phyloP scores from a whole-genome alignment of 192 early-diverging fungal species.

The Pilaira anomala region DNA sequence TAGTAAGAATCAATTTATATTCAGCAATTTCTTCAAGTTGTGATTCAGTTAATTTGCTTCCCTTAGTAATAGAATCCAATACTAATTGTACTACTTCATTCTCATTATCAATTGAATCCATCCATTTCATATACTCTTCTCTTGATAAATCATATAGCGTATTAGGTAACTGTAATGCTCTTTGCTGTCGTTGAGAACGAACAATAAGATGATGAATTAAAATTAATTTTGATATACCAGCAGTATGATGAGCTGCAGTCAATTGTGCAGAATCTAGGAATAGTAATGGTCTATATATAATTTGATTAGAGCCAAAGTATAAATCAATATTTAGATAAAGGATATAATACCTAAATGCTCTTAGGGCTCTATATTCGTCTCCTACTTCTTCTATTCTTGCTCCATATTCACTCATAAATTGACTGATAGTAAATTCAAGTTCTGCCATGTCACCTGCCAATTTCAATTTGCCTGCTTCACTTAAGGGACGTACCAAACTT shows the following conservation, averaged over 20 bases:
- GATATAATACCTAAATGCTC: constrained; percentile 50
- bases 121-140: constrained; percentile 65
- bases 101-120: constrained; percentile 53
- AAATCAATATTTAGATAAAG: background rate
- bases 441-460: constrained; percentile 71
- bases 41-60: constrained; percentile 25
- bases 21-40: constrained; percentile 27
- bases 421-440: constrained; percentile 64
- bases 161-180: constrained; percentile 50
- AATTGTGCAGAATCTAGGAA: constrained; percentile 62
- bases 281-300: constrained; percentile 52
- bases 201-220: constrained; percentile 64
- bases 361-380: constrained; percentile 53
- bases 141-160: constrained; percentile 55
- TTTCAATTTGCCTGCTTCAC: constrained; percentile 62
- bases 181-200: constrained; percentile 41
- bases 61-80: constrained; percentile 22
- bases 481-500: constrained; percentile 56
- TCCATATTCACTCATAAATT: constrained; percentile 56
- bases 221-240: constrained; percentile 44
- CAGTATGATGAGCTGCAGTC: constrained; percentile 44
- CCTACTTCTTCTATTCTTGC: constrained; percentile 60
- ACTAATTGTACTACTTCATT: constrained; percentile 43
- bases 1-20: constrained; percentile 29
- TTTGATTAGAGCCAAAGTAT: background rate